A percentile compares a stretch with the other conserved stretches of the same genome.
Evolutionary conservation across 495 filamentous ascomycete species (phyloP).

Genomic region (Penicillium lagena): DNA sequence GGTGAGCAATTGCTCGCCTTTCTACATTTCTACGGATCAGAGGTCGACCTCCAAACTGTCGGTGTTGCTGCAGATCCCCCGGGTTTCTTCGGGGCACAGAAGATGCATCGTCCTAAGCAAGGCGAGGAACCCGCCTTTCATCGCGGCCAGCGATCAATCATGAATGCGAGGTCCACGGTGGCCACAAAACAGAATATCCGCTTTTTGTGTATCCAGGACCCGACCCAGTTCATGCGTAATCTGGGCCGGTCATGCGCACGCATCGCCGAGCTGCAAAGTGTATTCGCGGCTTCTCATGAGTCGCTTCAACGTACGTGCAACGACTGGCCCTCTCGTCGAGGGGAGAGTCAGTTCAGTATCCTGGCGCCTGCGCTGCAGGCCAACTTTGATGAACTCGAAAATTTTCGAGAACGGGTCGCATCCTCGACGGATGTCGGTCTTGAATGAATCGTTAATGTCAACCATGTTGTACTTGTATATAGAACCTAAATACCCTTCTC

Average conservation of each 20-base stretch:
- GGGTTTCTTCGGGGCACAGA: slow-evolving; percentile 28
- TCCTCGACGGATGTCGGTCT: background rate
- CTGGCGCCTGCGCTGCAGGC: slow-evolving; percentile 21
- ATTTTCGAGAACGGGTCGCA: slow-evolving; percentile 7
- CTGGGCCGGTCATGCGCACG: slow-evolving; percentile 38
- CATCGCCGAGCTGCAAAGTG: slow-evolving; percentile 22
- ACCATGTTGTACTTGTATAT: background rate
- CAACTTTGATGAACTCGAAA: slow-evolving; percentile 29
- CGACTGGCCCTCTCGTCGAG: slow-evolving; percentile 10
- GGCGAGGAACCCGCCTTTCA: slow-evolving; percentile 19
- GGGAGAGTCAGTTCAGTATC: slow-evolving; percentile 13
- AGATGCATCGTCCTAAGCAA: background rate
- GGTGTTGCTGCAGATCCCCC: slow-evolving; percentile 50
- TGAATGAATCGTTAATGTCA: background rate
- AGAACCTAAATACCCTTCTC: background rate
- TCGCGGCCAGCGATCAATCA: slow-evolving; percentile 34
- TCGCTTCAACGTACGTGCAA: slow-evolving; percentile 13
- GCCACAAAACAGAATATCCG: slow-evolving; percentile 15
- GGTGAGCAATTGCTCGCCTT: slow-evolving; percentile 42
- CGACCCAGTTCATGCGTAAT: slow-evolving; percentile 50
- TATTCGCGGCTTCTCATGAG: slow-evolving; percentile 17
- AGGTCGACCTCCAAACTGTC: slow-evolving; percentile 33
- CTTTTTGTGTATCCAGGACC: slow-evolving; percentile 53
- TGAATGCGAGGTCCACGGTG: slow-evolving; percentile 30
- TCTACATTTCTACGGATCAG: slow-evolving; percentile 40